Base-by-base conservation (phyloP, 2,329 filamentous ascomycete genomes). In the Penicillium sp. region DNA sequence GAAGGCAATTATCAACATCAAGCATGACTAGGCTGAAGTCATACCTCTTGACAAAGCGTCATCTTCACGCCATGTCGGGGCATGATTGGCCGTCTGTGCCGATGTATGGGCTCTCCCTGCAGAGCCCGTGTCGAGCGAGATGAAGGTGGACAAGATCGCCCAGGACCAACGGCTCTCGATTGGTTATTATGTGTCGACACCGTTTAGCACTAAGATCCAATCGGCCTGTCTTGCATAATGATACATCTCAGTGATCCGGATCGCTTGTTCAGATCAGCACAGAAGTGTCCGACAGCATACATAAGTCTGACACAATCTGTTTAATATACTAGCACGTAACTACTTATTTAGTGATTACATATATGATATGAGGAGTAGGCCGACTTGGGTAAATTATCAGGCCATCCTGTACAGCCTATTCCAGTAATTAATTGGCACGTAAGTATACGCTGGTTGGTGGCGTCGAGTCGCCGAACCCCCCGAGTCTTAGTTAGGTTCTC, bases 1-100 rank as follows among this genome's bases (percentile, higher is more conserved):
- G 26, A 5, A 28, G 26, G 4, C 26, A 28, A 28, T 8, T 4
- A 28, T 28, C 26, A 28, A 28, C 8, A 28, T 28, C 26, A 28
- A 28, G 26, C 8, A 8, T 33, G 9, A 33, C 28, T 6, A 33
- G 28, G 28, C 28, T n/a, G n/a, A n/a, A n/a, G n/a, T n/a, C n/a
- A n/a, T n/a, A n/a, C n/a, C n/a, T n/a, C n/a, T n/a, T n/a, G n/a
- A n/a, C n/a, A 26, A n/a, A 5, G 24, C 46, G 52, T 55, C 30
- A 48, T 33, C 20, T 26, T 55, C 18, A 35, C 24, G 21, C 24
- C 43, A 5, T 18, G 24, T 23, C 20, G 14, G 16, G 20, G 43
- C 28, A 28, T 53, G 51, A 53, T 53, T 53, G 51, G 51, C 20
- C 26, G 20, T 21, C 38, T 30, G n/a, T 28, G 42, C 50, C 40